A percentile compares a stretch with the other conserved stretches of the same genome.
phyloP scores from a whole-genome alignment of 148 eudicot genomes.

The Fagopyrum tataricum region DNA sequence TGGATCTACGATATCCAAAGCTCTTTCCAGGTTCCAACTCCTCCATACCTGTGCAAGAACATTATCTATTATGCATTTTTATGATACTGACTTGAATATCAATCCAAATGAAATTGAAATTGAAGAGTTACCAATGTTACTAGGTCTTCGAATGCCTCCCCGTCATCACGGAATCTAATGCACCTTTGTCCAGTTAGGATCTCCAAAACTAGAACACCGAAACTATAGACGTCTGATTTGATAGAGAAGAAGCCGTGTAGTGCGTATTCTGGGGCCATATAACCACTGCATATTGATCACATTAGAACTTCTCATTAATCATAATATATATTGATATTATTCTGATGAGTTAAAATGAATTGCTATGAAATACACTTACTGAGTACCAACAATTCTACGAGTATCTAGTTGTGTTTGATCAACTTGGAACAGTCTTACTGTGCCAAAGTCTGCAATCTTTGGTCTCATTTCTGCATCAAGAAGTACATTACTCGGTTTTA shows the following conservation, averaged over 20 bases:
- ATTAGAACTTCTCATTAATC: background rate
- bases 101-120: background rate
- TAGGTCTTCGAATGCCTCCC: slow-evolving; percentile 20
- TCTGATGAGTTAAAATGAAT: background rate
- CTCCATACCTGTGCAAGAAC: slow-evolving; percentile 30
- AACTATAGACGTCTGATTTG: slow-evolving; percentile 53
- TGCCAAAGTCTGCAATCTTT: slow-evolving; percentile 37
- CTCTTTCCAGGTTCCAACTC: slow-evolving; percentile 17
- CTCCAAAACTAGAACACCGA: slow-evolving; percentile 44
- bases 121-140: slow-evolving; percentile 29
- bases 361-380: slow-evolving; percentile 21
- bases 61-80: background rate
- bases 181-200: slow-evolving; percentile 32
- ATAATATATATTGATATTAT: background rate
- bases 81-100: background rate
- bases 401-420: slow-evolving; percentile 22
- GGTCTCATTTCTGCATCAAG: slow-evolving; percentile 27
- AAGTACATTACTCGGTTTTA: slow-evolving; percentile 27
- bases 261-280: slow-evolving; percentile 55
- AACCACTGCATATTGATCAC: slow-evolving; percentile 33
- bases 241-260: slow-evolving; percentile 30
- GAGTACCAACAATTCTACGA: slow-evolving; percentile 27
- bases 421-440: slow-evolving; percentile 23
- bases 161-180: background rate
- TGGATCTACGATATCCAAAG: slow-evolving; percentile 20